These are phyloP conservation scores for Spiromastix sp. DNA, from an alignment of 2,329 filamentous ascomycete genomes.

Conservation along the genomic window DNA sequence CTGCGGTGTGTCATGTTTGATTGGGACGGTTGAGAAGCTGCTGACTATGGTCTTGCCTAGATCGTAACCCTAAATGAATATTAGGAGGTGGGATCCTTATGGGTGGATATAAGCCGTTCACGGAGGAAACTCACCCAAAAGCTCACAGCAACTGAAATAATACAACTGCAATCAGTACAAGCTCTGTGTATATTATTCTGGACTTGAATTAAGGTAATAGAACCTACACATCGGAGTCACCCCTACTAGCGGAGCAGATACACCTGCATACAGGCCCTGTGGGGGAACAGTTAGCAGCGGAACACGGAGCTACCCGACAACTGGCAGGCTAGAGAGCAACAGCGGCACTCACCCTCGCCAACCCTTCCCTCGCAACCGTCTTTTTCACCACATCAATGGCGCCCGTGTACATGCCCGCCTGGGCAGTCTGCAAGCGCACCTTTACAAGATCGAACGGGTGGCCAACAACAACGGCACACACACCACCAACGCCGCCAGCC, in stretches of 20 bases:
- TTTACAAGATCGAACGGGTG: slow-evolving; percentile 98
- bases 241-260: slow-evolving; percentile 85
- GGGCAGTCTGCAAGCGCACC: slow-evolving; percentile 90
- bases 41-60: slow-evolving; percentile 83
- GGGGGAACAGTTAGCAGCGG: slow-evolving; percentile 13
- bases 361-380: slow-evolving; percentile 76
- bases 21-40: slow-evolving; percentile 50
- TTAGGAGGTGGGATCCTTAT: background rate
- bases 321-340: background rate
- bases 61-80: slow-evolving; percentile 71
- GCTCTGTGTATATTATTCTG: no score
- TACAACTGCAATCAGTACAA: background rate
- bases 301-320: background rate
- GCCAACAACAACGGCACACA: slow-evolving; percentile 88
- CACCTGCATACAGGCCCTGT: slow-evolving; percentile 87
- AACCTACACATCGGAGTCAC: slow-evolving; percentile 97
- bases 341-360: slow-evolving; percentile 42
- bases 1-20: slow-evolving; percentile 51
- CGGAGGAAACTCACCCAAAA: slow-evolving; percentile 45
- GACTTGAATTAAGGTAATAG: slow-evolving; percentile 1
- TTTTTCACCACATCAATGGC: slow-evolving; percentile 87
- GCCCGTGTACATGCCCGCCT: slow-evolving; percentile 80
- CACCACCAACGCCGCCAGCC: slow-evolving; percentile 83
- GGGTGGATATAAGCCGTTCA: background rate
- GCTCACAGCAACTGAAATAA: slow-evolving; percentile 48